Evolutionary conservation across 108 stramenopile genomes (phyloP).

Genomic region (Nitzschia palea): DNA sequence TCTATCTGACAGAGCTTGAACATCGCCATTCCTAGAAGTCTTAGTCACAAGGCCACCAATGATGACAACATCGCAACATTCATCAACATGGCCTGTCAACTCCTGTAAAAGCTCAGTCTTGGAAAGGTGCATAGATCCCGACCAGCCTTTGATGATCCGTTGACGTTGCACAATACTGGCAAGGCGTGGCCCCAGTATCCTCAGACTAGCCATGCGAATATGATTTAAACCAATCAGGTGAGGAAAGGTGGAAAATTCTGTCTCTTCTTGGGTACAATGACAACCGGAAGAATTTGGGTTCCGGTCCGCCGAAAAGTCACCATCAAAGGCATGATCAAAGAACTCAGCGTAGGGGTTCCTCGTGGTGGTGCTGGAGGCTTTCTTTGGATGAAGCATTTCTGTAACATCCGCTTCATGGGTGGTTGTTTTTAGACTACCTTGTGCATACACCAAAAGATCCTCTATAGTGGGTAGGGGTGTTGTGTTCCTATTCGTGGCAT

Average conservation of each 20-base stretch:
- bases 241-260: too few relatives aligned
- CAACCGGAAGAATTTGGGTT: too few relatives aligned
- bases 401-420: background rate
- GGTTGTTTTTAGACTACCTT: background rate
- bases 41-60: conserved; percentile 17
- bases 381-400: conserved; percentile 7
- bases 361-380: conserved; percentile 17
- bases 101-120: background rate
- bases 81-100: background rate
- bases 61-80: background rate
- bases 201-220: conserved; percentile 15
- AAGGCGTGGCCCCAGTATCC: background rate
- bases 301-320: too few relatives aligned
- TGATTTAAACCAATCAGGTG: conserved; percentile 16
- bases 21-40: background rate
- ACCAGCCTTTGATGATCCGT: conserved; percentile 3
- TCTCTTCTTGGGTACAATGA: too few relatives aligned
- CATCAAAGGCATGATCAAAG: conserved; percentile 68
- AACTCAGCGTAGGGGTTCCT: conserved; percentile 81
- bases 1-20: conserved; percentile 16
- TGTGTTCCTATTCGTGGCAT: background rate
- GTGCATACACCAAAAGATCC: background rate
- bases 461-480: background rate
- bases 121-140: conserved; percentile 26
- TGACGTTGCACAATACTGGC: background rate